Evolutionary conservation across 2,329 filamentous ascomycete genomes (phyloP), one percentile per base, ranked within the genome.

Genomic region (Epicoccum sorghinum): DNA sequence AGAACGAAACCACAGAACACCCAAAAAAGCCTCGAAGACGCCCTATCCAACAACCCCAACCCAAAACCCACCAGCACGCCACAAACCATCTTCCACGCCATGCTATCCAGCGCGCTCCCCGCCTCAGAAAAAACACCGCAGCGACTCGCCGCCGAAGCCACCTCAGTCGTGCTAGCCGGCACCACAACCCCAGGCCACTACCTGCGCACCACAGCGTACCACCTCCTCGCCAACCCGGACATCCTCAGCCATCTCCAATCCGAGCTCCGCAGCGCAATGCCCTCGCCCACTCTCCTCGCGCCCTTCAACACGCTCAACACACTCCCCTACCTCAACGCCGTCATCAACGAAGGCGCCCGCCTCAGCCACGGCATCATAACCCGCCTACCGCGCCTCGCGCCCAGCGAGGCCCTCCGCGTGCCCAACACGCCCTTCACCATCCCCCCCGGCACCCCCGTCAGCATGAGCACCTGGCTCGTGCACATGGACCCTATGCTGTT

Each of bases 341-440:
- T 64, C 10, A 57, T 70, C 1, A 47, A 52, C 13, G 68, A 71
- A 54, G 66, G 58, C 24, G 53, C 63, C 25, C 60, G 68, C n/a
- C 39, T 68, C 12, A 56, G 53, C n/a, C 59, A 64, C 53, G 68
- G 68, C n/a, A 42, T 69, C 7, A 58, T 58, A n/a, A 38, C 47
- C 7, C 54, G 68, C 8, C 43, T 68, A 3, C 40, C 52, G 29
- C 63, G 67, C 22, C 47, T 66, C 12, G 49, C 63, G 0, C 65
- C 65, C 8, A 52, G 65, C 32, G 59, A 60, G 23, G 47, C 65
- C 22, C 49, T 62, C 1, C 57, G 57, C 25, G 51, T 53, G 7
- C 29, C 37, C 7, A 24, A 33, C 35, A 24, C 37, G 2, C 24
- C 47, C 4, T 61, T 52, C 33, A 51, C 32, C 5, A 65, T 68